A percentile compares a stretch with the other conserved stretches of the same genome.
Conservation (phyloP, 2,329 filamentous ascomycete species). For the Colletotrichum echinochloae region DNA sequence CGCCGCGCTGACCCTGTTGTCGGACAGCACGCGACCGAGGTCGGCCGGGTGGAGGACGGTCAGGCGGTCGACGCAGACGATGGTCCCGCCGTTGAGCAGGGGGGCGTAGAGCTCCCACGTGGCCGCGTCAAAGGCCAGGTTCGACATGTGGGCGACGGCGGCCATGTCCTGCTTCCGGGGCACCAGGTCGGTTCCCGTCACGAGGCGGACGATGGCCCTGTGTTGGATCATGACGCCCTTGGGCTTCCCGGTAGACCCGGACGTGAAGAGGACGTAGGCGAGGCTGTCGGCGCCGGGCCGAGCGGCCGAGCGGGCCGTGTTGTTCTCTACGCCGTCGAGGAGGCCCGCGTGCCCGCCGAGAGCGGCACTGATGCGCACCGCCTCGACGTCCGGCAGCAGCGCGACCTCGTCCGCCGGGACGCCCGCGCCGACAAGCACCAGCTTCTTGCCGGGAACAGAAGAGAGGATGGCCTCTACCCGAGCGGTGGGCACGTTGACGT, state of each 20-base stretch:
- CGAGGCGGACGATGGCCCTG: slow-evolving; percentile 36
- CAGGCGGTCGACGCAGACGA: slow-evolving; percentile 42
- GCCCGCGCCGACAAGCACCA: slow-evolving; percentile 24
- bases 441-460: slow-evolving; percentile 5
- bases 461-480: slow-evolving; percentile 37
- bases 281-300: slow-evolving; percentile 28
- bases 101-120: slow-evolving; percentile 42
- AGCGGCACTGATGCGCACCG: background rate
- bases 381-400: background rate
- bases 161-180: background rate
- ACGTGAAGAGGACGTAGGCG: slow-evolving; percentile 61
- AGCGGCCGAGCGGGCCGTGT: too few species aligned
- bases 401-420: background rate
- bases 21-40: slow-evolving; percentile 38
- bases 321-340: too few species aligned
- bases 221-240: slow-evolving; percentile 58
- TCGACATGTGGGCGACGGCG: slow-evolving; percentile 16
- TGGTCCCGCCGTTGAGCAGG: slow-evolving; percentile 42
- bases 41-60: slow-evolving; percentile 33
- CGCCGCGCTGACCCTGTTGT: slow-evolving; percentile 52
- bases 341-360: background rate
- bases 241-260: slow-evolving; percentile 62
- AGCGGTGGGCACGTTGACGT: slow-evolving; percentile 37
- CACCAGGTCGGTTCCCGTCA: slow-evolving; percentile 1
- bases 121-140: slow-evolving; percentile 42